Conservation (phyloP, 2,329 filamentous ascomycete genomes). For the Xylaria multiplex region DNA sequence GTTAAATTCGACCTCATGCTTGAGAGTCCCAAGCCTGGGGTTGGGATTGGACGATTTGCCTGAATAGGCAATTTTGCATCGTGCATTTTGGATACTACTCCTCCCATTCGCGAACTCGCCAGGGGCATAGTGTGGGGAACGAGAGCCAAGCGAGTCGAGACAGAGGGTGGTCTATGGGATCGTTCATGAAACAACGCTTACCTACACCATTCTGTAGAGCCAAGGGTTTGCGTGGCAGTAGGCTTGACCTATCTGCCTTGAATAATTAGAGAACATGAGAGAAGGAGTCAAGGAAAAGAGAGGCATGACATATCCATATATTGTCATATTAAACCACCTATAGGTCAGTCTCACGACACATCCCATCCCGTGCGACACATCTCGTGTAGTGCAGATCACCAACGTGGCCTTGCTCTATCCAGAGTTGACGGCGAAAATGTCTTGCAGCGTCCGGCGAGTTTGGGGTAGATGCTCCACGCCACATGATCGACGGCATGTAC, state of each 20-base stretch:
- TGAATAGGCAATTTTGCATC: constrained; percentile 15
- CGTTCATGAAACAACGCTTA: constrained; percentile 19
- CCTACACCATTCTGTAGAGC: constrained; percentile 9
- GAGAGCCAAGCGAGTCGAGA: constrained; percentile 12
- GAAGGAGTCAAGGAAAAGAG: neutral
- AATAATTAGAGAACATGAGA: neutral
- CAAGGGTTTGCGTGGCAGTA: constrained; percentile 6
- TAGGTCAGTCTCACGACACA: constrained; percentile 21
- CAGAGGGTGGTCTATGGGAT: neutral
- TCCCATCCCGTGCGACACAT: constrained; percentile 41
- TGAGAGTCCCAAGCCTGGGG: neutral
- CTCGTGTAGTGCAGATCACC: constrained; percentile 42
- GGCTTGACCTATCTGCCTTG: constrained; percentile 3
- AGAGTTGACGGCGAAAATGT: constrained; percentile 35
- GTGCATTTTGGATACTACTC: neutral
- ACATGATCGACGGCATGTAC: constrained; percentile 45
- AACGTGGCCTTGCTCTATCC: constrained; percentile 31
- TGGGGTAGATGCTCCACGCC: constrained; percentile 31
- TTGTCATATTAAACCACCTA: constrained; percentile 5
- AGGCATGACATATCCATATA: constrained; percentile 10
- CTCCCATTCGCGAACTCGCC: constrained; percentile 12
- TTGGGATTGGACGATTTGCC: constrained; percentile 16
- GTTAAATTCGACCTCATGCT: constrained; percentile 22
- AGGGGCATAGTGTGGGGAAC: constrained; percentile 22
- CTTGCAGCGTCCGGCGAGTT: constrained; percentile 32